phyloP scores from a whole-genome alignment of 1,284 basidiomycete genomes.

The Vanrija pseudolonga region DNA sequence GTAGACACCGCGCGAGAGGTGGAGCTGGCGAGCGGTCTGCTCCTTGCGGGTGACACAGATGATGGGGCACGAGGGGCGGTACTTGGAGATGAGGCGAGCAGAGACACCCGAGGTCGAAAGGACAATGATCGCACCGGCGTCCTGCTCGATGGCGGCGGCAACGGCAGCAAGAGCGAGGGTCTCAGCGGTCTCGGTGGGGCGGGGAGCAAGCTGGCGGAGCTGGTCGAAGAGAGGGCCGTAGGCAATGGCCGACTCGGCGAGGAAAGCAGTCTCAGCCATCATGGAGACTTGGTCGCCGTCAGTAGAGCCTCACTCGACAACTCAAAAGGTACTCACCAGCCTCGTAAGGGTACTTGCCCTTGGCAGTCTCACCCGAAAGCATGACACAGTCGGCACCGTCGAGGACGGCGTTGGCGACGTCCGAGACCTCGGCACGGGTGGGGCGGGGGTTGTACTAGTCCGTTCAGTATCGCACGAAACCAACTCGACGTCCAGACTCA shows the following conservation, averaged over 20 bases:
- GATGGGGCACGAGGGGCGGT: conserved; percentile 89
- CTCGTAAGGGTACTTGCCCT: conserved; percentile 88
- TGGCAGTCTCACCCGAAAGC: conserved; percentile 96
- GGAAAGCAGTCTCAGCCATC: conserved; percentile 97
- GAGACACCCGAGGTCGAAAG: conserved; percentile 92
- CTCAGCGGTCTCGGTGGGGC: conserved; percentile 87
- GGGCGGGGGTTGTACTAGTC: conserved; percentile 87
- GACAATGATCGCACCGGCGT: conserved; percentile 89
- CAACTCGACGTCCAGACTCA: conserved; percentile 45
- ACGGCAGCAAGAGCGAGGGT: conserved; percentile 92
- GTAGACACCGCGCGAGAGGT: conserved; percentile 95
- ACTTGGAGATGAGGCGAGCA: conserved; percentile 94
- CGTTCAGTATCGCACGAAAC: background rate
- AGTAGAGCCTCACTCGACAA: background rate
- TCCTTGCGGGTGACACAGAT: conserved; percentile 94
- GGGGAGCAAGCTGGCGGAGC: conserved; percentile 68
- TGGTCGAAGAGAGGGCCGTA: conserved; percentile 90
- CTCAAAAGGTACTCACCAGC: conserved; percentile 60
- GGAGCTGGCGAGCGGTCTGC: conserved; percentile 93
- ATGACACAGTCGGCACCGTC: conserved; percentile 98
- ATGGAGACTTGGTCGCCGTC: conserved; percentile 66
- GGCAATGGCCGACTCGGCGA: conserved; percentile 89
- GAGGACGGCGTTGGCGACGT: conserved; percentile 95
- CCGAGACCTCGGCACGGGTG: conserved; percentile 93
- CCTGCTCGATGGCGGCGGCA: conserved; percentile 89